Evolutionary conservation across 768 basidiomycete species (phyloP).

Genomic region (Trametes punicea): DNA sequence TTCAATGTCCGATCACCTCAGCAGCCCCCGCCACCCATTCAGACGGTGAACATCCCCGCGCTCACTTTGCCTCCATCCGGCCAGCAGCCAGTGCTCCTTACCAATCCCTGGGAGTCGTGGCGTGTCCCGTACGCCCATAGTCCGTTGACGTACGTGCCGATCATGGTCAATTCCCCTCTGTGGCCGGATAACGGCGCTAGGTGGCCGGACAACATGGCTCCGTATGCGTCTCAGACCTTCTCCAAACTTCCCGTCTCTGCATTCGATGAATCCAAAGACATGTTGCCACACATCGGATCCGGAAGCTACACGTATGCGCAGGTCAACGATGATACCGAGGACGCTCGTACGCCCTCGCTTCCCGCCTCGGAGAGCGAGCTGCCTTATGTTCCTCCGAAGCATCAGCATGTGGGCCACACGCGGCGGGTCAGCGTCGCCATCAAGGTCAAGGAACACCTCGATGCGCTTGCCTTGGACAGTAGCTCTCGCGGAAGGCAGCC

Average conservation of each 20-base stretch:
- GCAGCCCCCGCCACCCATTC: slow-evolving; percentile 5
- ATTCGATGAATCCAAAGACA: neutral
- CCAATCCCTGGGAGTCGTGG: slow-evolving; percentile 13
- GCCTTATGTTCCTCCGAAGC: slow-evolving; percentile 33
- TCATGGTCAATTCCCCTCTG: neutral
- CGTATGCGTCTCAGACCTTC: neutral
- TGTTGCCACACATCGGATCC: neutral
- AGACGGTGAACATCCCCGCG: neutral
- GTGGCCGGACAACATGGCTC: neutral
- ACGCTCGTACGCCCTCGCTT: neutral
- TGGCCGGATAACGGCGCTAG: neutral
- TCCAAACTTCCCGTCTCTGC: neutral
- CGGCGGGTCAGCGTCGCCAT: slow-evolving; percentile 38
- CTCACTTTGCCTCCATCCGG: neutral
- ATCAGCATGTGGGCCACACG: slow-evolving; percentile 36
- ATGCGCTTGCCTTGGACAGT: slow-evolving; percentile 22
- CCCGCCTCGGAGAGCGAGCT: slow-evolving; percentile 20
- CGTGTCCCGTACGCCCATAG: slow-evolving; percentile 4
- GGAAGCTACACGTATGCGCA: neutral
- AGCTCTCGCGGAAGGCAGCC: slow-evolving; percentile 6
- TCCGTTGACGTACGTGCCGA: slow-evolving; percentile 12
- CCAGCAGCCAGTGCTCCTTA: neutral
- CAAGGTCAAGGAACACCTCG: slow-evolving; percentile 32
- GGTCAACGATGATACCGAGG: neutral
- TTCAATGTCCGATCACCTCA: slow-evolving; percentile 11